These are phyloP conservation scores for Elasticomyces elasticus DNA, from an alignment of 495 filamentous ascomycete genomes.

Conservation along the genomic window DNA sequence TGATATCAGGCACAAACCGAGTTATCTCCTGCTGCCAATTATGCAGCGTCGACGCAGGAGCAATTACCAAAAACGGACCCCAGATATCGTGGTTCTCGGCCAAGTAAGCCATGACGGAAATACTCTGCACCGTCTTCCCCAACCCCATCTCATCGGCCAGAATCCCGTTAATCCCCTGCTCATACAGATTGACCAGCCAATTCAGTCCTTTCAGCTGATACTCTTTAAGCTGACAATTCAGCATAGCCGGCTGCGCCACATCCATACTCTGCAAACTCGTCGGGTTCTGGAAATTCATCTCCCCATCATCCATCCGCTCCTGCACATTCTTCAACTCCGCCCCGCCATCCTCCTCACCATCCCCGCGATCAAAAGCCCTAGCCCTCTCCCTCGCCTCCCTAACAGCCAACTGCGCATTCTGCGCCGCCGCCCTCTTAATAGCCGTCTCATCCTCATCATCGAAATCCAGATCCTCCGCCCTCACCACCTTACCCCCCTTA, in stretches of 20 bases:
- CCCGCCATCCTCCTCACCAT: too few species aligned
- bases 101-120: conserved; percentile 98
- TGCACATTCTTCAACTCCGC: conserved; percentile 39
- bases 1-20: conserved; percentile 84
- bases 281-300: conserved; percentile 99
- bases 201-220: conserved; percentile 98
- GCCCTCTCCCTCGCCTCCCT: conserved; percentile 90
- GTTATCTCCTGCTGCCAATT: conserved; percentile 99
- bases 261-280: conserved; percentile 87
- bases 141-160: conserved; percentile 99
- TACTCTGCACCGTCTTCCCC: conserved; percentile 96
- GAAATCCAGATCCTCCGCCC: conserved; percentile 91
- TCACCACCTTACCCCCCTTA: conserved; percentile 68
- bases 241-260: conserved; percentile 86
- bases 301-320: conserved; percentile 59
- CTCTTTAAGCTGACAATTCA: conserved; percentile 89
- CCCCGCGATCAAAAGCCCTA: conserved; percentile 78
- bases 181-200: conserved; percentile 97
- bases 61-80: conserved; percentile 96
- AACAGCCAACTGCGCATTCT: conserved; percentile 93
- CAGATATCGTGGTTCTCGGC: conserved; percentile 96
- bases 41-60: conserved; percentile 90
- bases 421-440: conserved; percentile 73
- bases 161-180: conserved; percentile 99
- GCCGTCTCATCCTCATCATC: conserved; percentile 85